Base-by-base conservation (phyloP, 129 eudicot genomes). In the Rutidosis leptorrhynchoides region DNA sequence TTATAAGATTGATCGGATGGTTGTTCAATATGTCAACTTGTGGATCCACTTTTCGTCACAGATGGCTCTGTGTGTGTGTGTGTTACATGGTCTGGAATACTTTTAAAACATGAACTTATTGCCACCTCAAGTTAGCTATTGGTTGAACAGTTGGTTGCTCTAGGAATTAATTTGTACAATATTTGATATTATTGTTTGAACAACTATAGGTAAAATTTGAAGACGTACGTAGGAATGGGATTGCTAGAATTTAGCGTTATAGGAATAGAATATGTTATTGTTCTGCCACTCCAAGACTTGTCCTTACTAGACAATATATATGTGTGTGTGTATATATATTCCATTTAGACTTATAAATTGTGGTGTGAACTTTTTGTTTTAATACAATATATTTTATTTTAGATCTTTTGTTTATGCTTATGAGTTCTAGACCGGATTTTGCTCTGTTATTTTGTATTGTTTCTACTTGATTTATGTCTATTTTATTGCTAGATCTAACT, bases 161-260 rank as follows among this genome's bases (percentile, higher is more conserved):
- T 58, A 12, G 30, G 58, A 20, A 35, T 5, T 9, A 51, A 29
- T 33, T 30, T 30, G 1, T 21, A 5, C 28, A 35, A 51, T 21
- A 15, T 16, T 0, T 19, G 20, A 15, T 33, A 1, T 14, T 72
- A 33, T 22, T 51, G 21, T 25, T 72, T 26, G 55, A 52, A 57
- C 12, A 71, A 46, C 63, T 33, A 33, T 29, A 48, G 62, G 0
- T 60, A 60, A 35, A 71, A 71, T 22, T 3, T 12, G 21, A 52
- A 32, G 61, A 51, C 29, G 23, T 6, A 49, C 19, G 11, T 48
- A 1, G 7, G 11, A n/a, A n/a, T 15, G 8, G 23, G 23, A 32
- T 32, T 3, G 53, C n/a, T 71, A 61, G 46, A 61, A 16, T 7
- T 48, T 23, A 48, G 62, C 30, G 52, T 16, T 61, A 24, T 25